Evolutionary conservation across 2,329 filamentous ascomycete genomes (phyloP).

Genomic region (Cladosporium austrohemisphaericum): DNA sequence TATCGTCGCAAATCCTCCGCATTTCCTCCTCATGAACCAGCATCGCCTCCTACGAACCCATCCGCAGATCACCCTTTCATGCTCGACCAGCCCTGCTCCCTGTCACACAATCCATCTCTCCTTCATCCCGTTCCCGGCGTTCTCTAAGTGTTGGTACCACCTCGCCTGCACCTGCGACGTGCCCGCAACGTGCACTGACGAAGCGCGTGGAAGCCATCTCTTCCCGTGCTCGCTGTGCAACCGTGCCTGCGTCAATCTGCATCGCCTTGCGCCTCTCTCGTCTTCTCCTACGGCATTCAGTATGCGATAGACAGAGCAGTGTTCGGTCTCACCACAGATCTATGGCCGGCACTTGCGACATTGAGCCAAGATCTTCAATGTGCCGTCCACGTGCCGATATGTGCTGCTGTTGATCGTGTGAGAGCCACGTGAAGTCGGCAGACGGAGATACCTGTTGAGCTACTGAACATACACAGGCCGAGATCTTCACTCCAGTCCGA

Average conservation of each 20-base stretch:
- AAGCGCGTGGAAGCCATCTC: conserved; percentile 12
- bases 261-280: neutral
- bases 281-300: neutral
- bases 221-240: neutral
- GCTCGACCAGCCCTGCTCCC: neutral
- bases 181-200: conserved; percentile 15
- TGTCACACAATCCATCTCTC: neutral
- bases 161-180: conserved; percentile 12
- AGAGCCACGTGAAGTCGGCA: neutral
- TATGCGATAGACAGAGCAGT: neutral
- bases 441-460: neutral
- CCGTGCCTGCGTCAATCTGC: conserved; percentile 1
- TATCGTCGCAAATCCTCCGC: neutral
- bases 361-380: neutral
- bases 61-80: neutral
- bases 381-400: neutral
- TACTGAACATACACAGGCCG: no score
- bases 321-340: neutral
- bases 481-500: neutral
- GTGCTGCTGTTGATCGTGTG: neutral
- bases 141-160: no score
- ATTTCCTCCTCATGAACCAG: neutral
- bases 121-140: neutral
- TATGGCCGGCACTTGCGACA: neutral
- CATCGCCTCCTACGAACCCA: neutral